Conservation (phyloP, 106 monocot genomes). For the Acorus gramineus region DNA sequence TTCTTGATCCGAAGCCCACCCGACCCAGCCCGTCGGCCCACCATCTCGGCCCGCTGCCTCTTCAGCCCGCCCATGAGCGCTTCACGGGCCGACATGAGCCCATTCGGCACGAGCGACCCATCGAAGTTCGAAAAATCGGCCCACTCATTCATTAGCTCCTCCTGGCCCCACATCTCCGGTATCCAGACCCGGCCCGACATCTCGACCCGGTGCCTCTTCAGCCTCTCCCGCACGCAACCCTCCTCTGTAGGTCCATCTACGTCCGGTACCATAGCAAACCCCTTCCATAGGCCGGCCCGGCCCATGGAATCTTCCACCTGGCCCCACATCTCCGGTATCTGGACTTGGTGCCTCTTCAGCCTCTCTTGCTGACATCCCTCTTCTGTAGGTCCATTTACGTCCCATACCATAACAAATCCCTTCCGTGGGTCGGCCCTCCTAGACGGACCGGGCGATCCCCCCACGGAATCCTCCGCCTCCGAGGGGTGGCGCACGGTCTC, state of each 20-base stretch:
- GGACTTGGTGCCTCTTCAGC: constrained; percentile 36
- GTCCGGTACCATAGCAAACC: too few species aligned
- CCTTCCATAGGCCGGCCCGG: neutral
- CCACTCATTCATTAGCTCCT: constrained; percentile 33
- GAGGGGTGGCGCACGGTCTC: too few species aligned
- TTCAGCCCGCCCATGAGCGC: constrained; percentile 11
- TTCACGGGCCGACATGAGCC: constrained; percentile 17
- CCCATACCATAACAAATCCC: too few species aligned
- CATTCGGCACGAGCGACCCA: constrained; percentile 18
- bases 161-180: constrained; percentile 46
- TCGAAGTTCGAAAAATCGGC: constrained; percentile 26
- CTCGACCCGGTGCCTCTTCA: constrained; percentile 39
- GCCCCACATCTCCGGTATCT: constrained; percentile 42
- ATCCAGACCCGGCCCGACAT: constrained; percentile 33
- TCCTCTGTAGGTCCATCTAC: neutral
- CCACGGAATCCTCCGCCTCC: constrained; percentile 26
- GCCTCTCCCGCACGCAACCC: constrained; percentile 20
- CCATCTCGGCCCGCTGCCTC: neutral
- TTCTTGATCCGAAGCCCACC: constrained; percentile 10
- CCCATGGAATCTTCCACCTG: constrained; percentile 29
- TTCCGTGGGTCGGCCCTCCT: neutral
- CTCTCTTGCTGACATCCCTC: constrained; percentile 19
- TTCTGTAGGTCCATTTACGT: neutral
- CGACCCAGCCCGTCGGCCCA: constrained; percentile 21
- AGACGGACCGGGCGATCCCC: constrained; percentile 4